Conservation (phyloP, 257 asterid genomes). For the Gardenia jasminoides region DNA sequence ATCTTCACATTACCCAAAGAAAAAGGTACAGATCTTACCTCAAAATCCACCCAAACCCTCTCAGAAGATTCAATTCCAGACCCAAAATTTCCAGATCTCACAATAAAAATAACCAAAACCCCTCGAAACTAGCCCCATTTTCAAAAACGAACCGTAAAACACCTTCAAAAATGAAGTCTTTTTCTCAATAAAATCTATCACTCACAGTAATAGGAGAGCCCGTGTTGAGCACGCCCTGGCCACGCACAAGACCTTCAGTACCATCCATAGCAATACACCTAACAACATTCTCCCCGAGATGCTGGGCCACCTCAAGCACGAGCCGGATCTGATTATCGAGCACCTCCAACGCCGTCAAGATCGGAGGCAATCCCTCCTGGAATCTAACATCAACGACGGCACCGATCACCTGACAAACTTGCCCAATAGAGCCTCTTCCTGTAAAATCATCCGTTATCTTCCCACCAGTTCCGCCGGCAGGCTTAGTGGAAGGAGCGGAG, state of each 20-base stretch:
- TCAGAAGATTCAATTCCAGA: conserved; percentile 1
- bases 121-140: neutral
- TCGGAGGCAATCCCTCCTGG: conserved; percentile 83
- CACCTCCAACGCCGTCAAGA: conserved; percentile 85
- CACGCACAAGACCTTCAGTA: conserved; percentile 87
- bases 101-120: neutral
- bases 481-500: conserved; percentile 34
- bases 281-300: conserved; percentile 82
- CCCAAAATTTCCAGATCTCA: conserved; percentile 4
- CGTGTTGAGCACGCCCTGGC: conserved; percentile 82
- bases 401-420: conserved; percentile 88
- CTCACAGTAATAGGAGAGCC: conserved; percentile 92
- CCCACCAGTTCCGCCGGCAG: conserved; percentile 42
- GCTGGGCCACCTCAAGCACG: conserved; percentile 89
- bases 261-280: conserved; percentile 97
- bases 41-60: neutral
- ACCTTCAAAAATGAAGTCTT: neutral
- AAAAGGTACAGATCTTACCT: conserved; percentile 17
- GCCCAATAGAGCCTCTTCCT: conserved; percentile 67
- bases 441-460: conserved; percentile 84
- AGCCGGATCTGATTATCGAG: conserved; percentile 86
- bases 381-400: conserved; percentile 93
- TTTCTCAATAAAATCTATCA: neutral
- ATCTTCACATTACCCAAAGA: neutral
- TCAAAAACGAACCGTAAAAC: neutral